Percentiles rank a stretch among this genome's conserved stretches.
Evolutionary conservation across 805 yeast genomes (phyloP).

Genomic region (Ogataea minuta): DNA sequence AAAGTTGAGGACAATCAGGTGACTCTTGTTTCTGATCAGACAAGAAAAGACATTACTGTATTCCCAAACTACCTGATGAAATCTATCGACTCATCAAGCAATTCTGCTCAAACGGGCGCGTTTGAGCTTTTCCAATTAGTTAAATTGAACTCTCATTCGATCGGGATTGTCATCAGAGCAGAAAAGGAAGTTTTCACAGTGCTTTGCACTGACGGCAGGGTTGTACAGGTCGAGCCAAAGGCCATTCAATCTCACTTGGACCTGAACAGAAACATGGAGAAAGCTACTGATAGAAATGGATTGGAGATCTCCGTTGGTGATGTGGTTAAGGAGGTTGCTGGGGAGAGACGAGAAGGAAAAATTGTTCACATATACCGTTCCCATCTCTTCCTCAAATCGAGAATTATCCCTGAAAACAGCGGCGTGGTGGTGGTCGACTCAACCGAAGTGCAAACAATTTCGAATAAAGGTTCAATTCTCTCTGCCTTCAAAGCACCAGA

Average conservation of each 20-base stretch:
- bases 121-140: conserved; percentile 89
- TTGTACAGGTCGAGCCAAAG: conserved; percentile 67
- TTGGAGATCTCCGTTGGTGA: conserved; percentile 86
- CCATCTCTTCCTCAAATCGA: conserved; percentile 74
- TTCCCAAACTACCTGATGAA: conserved; percentile 88
- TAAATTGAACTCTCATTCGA: conserved; percentile 78
- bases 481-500: conserved; percentile 58
- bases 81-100: conserved; percentile 79
- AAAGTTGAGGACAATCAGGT: conserved; percentile 80
- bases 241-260: conserved; percentile 79
- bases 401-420: conserved; percentile 75
- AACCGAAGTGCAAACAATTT: conserved; percentile 73
- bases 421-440: conserved; percentile 87
- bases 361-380: conserved; percentile 85
- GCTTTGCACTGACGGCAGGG: conserved; percentile 77
- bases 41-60: conserved; percentile 84
- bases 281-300: conserved; percentile 85
- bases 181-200: conserved; percentile 85
- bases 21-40: conserved; percentile 84
- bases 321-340: conserved; percentile 79
- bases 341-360: conserved; percentile 85
- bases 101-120: conserved; percentile 67
- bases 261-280: conserved; percentile 62
- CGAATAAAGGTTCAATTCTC: conserved; percentile 73
- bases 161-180: conserved; percentile 86